Conservation (phyloP, 257 asterid genomes). For the Craterostigma plantagineum region DNA sequence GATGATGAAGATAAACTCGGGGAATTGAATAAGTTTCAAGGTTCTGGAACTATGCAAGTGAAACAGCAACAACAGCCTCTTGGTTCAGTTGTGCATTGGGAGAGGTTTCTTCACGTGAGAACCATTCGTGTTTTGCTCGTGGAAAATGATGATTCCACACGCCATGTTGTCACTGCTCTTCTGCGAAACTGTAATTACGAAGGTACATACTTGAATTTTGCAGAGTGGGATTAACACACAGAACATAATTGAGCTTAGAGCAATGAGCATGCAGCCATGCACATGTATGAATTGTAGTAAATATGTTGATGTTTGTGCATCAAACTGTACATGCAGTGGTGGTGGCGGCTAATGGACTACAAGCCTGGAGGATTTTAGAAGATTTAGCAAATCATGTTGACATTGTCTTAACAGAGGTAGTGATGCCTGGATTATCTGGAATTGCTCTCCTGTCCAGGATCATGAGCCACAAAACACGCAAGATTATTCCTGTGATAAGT, state of each 20-base stretch:
- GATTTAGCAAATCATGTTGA: slow-evolving; percentile 56
- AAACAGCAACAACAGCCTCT: slow-evolving; percentile 37
- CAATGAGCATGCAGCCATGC: no score
- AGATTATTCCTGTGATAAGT: slow-evolving; percentile 77
- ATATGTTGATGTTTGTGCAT: neutral
- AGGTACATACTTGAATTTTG: slow-evolving; percentile 25
- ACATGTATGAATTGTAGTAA: neutral
- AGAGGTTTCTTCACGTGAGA: slow-evolving; percentile 71
- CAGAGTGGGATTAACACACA: neutral
- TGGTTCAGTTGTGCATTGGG: slow-evolving; percentile 45
- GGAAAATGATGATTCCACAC: slow-evolving; percentile 74
- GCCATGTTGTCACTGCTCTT: slow-evolving; percentile 77
- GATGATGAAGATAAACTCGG: slow-evolving; percentile 8
- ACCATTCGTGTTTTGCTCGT: slow-evolving; percentile 72
- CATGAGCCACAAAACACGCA: slow-evolving; percentile 69
- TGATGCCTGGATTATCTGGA: slow-evolving; percentile 65
- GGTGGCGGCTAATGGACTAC: slow-evolving; percentile 64
- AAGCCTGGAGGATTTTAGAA: slow-evolving; percentile 82
- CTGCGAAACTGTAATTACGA: slow-evolving; percentile 84
- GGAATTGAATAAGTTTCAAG: slow-evolving; percentile 16
- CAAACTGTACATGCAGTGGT: slow-evolving; percentile 28
- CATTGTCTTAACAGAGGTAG: slow-evolving; percentile 69
- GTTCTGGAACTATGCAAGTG: slow-evolving; percentile 17
- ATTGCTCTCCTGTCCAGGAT: slow-evolving; percentile 65
- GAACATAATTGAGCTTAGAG: neutral